Percentiles rank a stretch among this genome's conserved stretches.
phyloP scores from a whole-genome alignment of 495 filamentous ascomycete genomes.

The Rostrohypoxylon terebratum region DNA sequence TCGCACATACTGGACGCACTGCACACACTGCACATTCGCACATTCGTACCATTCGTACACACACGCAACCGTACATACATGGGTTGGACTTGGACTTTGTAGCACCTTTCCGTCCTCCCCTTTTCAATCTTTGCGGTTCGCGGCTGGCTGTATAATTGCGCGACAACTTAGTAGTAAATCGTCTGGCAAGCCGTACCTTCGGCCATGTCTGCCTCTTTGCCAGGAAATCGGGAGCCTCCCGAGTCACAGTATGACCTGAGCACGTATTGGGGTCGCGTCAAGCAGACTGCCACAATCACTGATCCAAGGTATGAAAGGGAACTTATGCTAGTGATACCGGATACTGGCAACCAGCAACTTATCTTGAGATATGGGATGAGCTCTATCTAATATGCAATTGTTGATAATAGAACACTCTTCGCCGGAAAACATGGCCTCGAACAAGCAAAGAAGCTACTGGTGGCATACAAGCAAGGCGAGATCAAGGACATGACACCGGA shows the following conservation, averaged over 20 bases:
- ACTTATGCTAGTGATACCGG: conserved; percentile 11
- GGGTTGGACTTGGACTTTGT: conserved; percentile 18
- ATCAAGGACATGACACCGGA: conserved; percentile 85
- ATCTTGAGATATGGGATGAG: conserved; percentile 2
- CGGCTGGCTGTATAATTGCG: conserved; percentile 4
- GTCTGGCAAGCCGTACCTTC: neutral
- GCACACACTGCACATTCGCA: too few species aligned
- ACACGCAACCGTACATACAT: neutral
- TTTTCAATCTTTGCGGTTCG: conserved; percentile 12
- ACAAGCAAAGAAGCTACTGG: conserved; percentile 80
- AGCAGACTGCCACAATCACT: conserved; percentile 87
- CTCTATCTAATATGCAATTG: conserved; percentile 25
- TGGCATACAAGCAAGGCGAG: conserved; percentile 83
- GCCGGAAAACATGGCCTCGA: conserved; percentile 81
- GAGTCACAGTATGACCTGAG: conserved; percentile 89
- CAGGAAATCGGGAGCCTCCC: conserved; percentile 86
- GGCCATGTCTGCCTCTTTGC: conserved; percentile 88
- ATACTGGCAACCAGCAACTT: neutral
- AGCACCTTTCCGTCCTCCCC: conserved; percentile 32
- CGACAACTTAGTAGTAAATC: conserved; percentile 4
- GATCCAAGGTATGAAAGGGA: conserved; percentile 85
- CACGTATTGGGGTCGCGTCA: conserved; percentile 95
- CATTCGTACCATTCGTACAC: too few species aligned
- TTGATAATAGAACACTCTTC: conserved; percentile 74
- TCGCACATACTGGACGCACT: neutral